These are phyloP conservation scores for Salix exigua DNA, from an alignment of 345 rosid genomes.

Conservation along the genomic window DNA sequence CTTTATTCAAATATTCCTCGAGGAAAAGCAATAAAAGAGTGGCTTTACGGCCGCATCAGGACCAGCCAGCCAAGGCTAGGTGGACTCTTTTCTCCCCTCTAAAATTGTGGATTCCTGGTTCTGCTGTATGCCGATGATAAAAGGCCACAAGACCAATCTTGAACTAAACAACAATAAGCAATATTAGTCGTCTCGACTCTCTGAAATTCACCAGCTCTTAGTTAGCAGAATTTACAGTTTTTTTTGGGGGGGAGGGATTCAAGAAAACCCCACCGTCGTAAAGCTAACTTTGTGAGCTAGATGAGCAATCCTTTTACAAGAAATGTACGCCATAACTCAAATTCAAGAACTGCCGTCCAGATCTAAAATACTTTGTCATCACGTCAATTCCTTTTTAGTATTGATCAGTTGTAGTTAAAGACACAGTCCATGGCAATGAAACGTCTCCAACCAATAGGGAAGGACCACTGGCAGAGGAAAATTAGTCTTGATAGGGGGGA, in stretches of 20 bases:
- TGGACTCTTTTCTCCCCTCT: not conserved
- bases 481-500: slow-evolving; percentile 8
- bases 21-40: not conserved
- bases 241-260: no score
- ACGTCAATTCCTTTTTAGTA: no score
- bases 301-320: no score
- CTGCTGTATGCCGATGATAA: not conserved
- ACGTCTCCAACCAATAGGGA: slow-evolving; percentile 19
- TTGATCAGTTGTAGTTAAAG: not conserved
- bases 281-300: no score
- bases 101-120: slow-evolving; percentile 8
- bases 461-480: slow-evolving; percentile 38
- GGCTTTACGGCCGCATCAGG: slow-evolving; percentile 13
- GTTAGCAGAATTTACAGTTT: not conserved
- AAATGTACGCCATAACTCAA: no score
- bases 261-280: accelerated
- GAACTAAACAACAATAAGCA: not conserved
- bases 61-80: not conserved
- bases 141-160: not conserved
- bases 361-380: no score
- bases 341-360: no score
- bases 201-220: not conserved
- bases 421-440: not conserved
- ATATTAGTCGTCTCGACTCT: not conserved
- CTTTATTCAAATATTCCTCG: slow-evolving; percentile 25